Conservation (phyloP, 768 basidiomycete genomes). For the Tephrocybe sp. region DNA sequence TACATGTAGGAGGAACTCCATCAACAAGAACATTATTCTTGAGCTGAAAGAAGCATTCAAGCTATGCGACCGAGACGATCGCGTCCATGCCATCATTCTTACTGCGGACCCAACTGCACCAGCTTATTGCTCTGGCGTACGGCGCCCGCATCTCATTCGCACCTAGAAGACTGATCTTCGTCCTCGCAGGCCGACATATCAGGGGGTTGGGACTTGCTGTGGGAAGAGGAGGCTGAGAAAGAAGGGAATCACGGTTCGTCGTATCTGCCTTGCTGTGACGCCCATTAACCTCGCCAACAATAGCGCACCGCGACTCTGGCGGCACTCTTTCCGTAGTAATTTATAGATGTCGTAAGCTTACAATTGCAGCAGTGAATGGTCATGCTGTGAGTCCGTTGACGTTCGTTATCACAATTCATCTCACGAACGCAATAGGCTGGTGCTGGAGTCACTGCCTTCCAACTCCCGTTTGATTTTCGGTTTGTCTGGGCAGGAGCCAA, state of each 20-base stretch:
- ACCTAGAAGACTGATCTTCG: background rate
- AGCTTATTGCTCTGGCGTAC: constrained; percentile 57
- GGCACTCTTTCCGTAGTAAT: constrained; percentile 47
- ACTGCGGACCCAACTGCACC: constrained; percentile 52
- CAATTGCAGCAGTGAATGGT: constrained; percentile 50
- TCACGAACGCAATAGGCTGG: constrained; percentile 31
- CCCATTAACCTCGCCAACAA: background rate
- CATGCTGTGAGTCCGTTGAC: constrained; percentile 35
- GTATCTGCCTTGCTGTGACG: background rate
- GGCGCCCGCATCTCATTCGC: constrained; percentile 11
- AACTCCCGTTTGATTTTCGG: constrained; percentile 47
- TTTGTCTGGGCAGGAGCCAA: constrained; percentile 49
- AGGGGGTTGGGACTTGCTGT: constrained; percentile 44
- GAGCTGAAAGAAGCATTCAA: constrained; percentile 46
- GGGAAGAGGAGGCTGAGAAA: constrained; percentile 38
- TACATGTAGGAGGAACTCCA: constrained; percentile 44
- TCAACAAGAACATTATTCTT: constrained; percentile 27
- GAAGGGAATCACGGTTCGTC: constrained; percentile 47
- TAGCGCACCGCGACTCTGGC: constrained; percentile 51
- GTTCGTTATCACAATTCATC: background rate
- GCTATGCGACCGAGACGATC: constrained; percentile 50
- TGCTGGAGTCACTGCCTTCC: constrained; percentile 41
- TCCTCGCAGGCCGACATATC: constrained; percentile 46
- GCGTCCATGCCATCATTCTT: constrained; percentile 49
- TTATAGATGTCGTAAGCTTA: constrained; percentile 54